Conservation (phyloP, 345 rosid species). For the Salix suchowensis region DNA sequence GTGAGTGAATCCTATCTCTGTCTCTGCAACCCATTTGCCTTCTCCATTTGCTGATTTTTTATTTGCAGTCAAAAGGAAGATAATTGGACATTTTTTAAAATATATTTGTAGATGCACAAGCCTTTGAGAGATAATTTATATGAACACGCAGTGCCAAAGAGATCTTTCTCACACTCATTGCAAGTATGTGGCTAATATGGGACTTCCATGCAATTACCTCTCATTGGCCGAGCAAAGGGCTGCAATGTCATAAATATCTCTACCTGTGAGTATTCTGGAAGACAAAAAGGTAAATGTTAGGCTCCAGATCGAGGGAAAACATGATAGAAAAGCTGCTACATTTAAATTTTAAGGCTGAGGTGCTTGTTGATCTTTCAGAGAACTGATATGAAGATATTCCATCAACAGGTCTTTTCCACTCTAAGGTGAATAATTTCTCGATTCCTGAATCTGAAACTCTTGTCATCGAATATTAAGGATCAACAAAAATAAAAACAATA, state of each 20-base stretch:
- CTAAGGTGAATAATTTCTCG: no score
- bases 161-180: not conserved
- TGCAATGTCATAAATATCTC: conserved; percentile 75
- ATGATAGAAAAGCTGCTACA: not conserved
- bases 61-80: not conserved
- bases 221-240: conserved; percentile 74
- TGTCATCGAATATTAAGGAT: no score
- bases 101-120: not conserved
- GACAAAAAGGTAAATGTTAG: conserved; percentile 1
- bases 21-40: not conserved
- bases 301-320: not conserved
- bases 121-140: not conserved
- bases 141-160: not conserved
- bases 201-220: conserved; percentile 44
- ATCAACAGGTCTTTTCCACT: no score
- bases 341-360: not conserved
- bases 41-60: not conserved
- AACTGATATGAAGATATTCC: no score
- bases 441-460: no score
- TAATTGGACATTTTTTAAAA: not conserved
- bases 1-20: no score
- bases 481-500: not conserved
- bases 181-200: no score
- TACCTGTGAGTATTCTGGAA: conserved; percentile 57
- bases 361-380: no score